Base-by-base conservation (phyloP, 345 rosid species). In the Carallia pectinifolia region DNA sequence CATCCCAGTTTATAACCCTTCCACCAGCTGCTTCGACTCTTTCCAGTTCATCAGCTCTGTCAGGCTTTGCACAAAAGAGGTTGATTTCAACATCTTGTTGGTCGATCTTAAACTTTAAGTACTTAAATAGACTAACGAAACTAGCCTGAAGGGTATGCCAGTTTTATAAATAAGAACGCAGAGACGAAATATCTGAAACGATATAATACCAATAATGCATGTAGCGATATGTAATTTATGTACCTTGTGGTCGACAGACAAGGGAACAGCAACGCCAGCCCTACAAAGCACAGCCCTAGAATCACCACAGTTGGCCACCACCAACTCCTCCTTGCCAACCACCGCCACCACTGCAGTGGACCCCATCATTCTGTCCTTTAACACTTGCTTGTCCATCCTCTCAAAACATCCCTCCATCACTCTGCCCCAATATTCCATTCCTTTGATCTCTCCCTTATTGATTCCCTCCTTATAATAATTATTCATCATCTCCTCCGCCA, bases 11-110 rank as follows among this genome's bases (percentile, higher is more conserved):
- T 30, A 89, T 84, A 69, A 89, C 86, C 59, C 83, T 74, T 47
- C 94, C 94, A 10, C 91, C 94, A 0, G 86, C 89, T 4, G 81
- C 81, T 79, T 87, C 91, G 13, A 89, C 69, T 68, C 94, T 81
- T 67, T 62, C 74, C 71, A 82, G 63, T 65, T 89, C 94, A 61
- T 84, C 91, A 0, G 79, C 77, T 54, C 88, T 81, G 69, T 87
- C 84, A 8, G 94, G 91, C 94, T 89, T 37, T 56, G 67, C 31
- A 67, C 61, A 66, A 75, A 56, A 62, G 16, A 23, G 2, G 13
- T 23, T 23, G 23, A 23, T 5, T 4, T 52, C 18, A 61, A 8
- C 13, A 30, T 37, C 27, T 56, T 38, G 44, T 33, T 62, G 61
- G 38, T 39, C 10, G 23, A 23, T 23, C 23, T 23, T 8, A 10